Percentiles rank a stretch among this genome's conserved stretches.
phyloP scores from a whole-genome alignment of 768 basidiomycete genomes.

The Suillus paluster region DNA sequence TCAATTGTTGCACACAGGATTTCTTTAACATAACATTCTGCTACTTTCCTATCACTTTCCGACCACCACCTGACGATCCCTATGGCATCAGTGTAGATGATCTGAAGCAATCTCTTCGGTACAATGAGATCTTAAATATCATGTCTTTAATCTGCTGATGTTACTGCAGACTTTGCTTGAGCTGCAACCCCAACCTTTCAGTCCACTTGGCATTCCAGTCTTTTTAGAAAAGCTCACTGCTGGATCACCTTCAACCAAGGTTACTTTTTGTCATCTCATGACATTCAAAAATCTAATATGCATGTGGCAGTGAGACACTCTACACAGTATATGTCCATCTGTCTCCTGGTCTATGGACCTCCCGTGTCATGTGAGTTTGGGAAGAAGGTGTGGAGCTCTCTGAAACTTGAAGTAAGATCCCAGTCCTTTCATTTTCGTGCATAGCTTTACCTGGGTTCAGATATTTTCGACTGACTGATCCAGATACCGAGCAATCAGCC shows the following conservation, averaged over 20 bases:
- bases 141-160: neutral
- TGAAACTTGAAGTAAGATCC: constrained; percentile 80
- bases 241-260: constrained; percentile 84
- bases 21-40: constrained; percentile 96
- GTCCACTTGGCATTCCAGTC: constrained; percentile 80
- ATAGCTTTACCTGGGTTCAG: constrained; percentile 42
- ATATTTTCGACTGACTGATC: constrained; percentile 92
- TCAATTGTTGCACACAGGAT: constrained; percentile 50
- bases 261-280: constrained; percentile 26
- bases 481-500: constrained; percentile 72
- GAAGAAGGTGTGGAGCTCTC: constrained; percentile 83
- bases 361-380: constrained; percentile 62
- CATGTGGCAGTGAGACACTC: constrained; percentile 71
- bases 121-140: constrained; percentile 12
- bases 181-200: constrained; percentile 82
- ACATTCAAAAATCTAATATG: neutral
- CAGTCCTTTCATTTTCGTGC: constrained; percentile 2
- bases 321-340: constrained; percentile 76
- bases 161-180: constrained; percentile 62
- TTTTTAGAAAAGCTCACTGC: constrained; percentile 92
- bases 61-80: constrained; percentile 91
- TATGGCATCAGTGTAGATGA: constrained; percentile 92
- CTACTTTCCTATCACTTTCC: constrained; percentile 98
- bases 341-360: constrained; percentile 85
- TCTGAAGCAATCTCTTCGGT: constrained; percentile 75